These are phyloP conservation scores for Cruciata laevipes DNA, from an alignment of 257 asterid species.

Conservation along the genomic window DNA sequence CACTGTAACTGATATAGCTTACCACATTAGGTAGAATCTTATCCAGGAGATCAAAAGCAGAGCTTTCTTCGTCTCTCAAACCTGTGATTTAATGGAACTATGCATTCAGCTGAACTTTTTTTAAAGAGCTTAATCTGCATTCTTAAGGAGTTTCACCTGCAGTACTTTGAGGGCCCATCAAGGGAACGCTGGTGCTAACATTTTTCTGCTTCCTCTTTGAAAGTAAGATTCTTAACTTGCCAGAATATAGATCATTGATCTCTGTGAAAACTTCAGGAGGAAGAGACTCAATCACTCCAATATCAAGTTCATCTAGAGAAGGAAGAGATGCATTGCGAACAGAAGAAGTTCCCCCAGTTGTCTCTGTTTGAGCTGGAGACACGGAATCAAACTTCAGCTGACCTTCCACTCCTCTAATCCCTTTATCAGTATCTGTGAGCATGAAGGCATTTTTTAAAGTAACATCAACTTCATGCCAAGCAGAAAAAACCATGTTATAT, in stretches of 20 bases:
- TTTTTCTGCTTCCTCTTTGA: constrained; percentile 42
- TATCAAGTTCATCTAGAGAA: constrained; percentile 72
- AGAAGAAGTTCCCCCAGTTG: constrained; percentile 38
- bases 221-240: constrained; percentile 53
- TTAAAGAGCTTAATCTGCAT: background rate
- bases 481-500: background rate
- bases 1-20: constrained; percentile 6
- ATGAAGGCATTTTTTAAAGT: background rate
- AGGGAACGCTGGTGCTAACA: constrained; percentile 10
- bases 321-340: constrained; percentile 49
- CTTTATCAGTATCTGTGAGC: constrained; percentile 31
- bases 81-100: constrained; percentile 21
- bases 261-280: constrained; percentile 86
- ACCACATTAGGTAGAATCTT: constrained; percentile 28
- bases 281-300: constrained; percentile 75
- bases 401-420: constrained; percentile 20
- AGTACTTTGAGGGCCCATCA: constrained; percentile 17
- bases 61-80: constrained; percentile 24
- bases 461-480: background rate
- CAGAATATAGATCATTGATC: constrained; percentile 74
- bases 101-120: constrained; percentile 11
- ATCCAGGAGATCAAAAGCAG: constrained; percentile 23
- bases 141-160: constrained; percentile 32
- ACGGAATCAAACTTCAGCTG: constrained; percentile 24
- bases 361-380: constrained; percentile 28